A percentile compares a stretch with the other conserved stretches of the same genome.
phyloP scores from a whole-genome alignment of 129 eudicot species.

The Flaveria robusta region DNA sequence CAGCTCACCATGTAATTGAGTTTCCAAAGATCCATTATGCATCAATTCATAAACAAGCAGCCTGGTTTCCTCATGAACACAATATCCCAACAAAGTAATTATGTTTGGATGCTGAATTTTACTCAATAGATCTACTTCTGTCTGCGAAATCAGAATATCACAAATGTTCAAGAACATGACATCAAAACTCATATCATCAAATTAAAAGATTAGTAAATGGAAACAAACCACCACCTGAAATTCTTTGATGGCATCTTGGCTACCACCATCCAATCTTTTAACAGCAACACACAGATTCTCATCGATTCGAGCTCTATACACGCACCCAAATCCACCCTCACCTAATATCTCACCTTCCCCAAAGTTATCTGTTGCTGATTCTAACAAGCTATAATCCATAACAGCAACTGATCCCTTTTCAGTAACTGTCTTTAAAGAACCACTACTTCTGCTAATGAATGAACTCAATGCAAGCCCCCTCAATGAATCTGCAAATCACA shows the following conservation, averaged over 20 bases:
- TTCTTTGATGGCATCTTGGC: constrained; percentile 62
- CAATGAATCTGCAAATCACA: constrained; percentile 32
- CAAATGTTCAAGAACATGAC: neutral
- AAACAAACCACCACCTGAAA: constrained; percentile 48
- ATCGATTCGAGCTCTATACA: constrained; percentile 59
- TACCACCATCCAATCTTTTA: constrained; percentile 52
- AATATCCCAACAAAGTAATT: constrained; percentile 73
- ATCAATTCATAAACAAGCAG: constrained; percentile 82
- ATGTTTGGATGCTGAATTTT: constrained; percentile 88
- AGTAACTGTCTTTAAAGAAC: constrained; percentile 30
- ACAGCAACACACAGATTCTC: constrained; percentile 57
- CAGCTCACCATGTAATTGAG: constrained; percentile 76
- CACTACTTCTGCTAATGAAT: constrained; percentile 31
- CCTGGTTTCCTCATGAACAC: constrained; percentile 62
- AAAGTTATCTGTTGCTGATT: constrained; percentile 58
- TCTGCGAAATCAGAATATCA: constrained; percentile 50
- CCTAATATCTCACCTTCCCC: constrained; percentile 61
- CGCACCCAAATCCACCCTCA: constrained; percentile 74
- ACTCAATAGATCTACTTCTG: constrained; percentile 79
- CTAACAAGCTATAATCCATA: constrained; percentile 59
- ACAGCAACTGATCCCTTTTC: constrained; percentile 42
- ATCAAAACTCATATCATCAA: neutral
- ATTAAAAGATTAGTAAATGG: neutral
- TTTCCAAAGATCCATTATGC: constrained; percentile 87
- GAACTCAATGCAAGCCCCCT: constrained; percentile 43